These are phyloP conservation scores for Closterium sp. DNA, from an alignment of 139 green algal genomes.

Conservation along the genomic window DNA sequence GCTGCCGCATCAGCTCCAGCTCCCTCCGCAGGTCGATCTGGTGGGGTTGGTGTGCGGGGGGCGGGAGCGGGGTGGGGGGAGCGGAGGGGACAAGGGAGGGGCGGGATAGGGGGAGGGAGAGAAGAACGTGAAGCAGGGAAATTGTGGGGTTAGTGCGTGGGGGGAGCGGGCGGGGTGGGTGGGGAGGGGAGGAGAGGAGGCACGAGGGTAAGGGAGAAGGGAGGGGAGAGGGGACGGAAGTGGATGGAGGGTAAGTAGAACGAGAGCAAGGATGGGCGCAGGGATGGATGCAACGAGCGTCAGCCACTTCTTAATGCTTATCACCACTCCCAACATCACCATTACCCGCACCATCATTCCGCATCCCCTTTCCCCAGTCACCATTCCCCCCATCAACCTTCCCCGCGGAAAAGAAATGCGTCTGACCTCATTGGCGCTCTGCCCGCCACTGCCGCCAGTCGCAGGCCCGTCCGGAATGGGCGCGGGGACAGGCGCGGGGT, in stretches of 20 bases:
- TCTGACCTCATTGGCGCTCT: neutral
- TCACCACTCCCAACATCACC: no score
- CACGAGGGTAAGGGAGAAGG: neutral
- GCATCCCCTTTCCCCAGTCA: neutral
- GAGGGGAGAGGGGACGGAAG: neutral
- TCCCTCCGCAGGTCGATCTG: constrained; percentile 15
- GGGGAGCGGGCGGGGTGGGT: neutral
- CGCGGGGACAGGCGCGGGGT: neutral
- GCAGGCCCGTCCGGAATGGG: neutral
- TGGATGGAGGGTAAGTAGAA: neutral
- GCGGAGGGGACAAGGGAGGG: neutral
- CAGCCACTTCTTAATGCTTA: no score
- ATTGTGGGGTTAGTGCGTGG: neutral
- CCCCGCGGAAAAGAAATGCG: neutral
- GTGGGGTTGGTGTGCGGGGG: neutral
- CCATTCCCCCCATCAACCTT: neutral
- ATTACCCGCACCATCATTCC: neutral
- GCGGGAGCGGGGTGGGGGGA: neutral
- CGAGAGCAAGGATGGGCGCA: neutral
- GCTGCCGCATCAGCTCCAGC: constrained; percentile 13
- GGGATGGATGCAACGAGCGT: no score
- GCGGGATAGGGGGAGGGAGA: neutral
- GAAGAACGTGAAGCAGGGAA: neutral
- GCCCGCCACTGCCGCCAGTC: neutral
- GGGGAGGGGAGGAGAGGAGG: neutral